Conservation (phyloP, 2,329 filamentous ascomycete genomes). For the Cercospora zeina region DNA sequence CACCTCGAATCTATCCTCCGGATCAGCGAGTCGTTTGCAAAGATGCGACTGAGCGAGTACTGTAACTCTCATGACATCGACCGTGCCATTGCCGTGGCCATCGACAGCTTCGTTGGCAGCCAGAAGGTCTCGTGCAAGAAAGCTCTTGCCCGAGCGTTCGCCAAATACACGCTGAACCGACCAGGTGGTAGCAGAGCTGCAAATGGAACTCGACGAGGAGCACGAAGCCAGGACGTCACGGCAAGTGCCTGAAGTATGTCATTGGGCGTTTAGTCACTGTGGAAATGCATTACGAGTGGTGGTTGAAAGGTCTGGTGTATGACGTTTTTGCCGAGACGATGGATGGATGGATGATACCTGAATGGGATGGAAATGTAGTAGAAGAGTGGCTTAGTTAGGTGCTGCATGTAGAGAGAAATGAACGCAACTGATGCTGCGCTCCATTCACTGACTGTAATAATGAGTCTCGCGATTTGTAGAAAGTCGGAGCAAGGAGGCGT, state of each 20-base stretch:
- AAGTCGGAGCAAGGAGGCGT: no score
- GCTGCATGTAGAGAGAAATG: background rate
- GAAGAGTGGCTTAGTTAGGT: background rate
- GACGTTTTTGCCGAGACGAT: background rate
- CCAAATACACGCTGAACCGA: conserved; percentile 70
- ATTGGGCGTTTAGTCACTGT: background rate
- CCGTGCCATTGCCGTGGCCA: conserved; percentile 92
- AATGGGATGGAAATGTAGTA: background rate
- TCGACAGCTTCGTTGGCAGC: conserved; percentile 92
- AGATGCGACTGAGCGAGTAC: conserved; percentile 97
- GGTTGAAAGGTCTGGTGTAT: background rate
- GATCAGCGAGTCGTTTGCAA: conserved; percentile 89
- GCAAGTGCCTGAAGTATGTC: conserved; percentile 26
- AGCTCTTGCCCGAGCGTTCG: conserved; percentile 87
- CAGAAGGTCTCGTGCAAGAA: conserved; percentile 99
- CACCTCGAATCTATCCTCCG: conserved; percentile 98
- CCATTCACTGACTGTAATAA: background rate
- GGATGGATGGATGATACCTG: background rate
- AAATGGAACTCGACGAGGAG: conserved; percentile 15
- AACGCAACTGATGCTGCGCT: background rate
- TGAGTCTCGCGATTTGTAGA: no score
- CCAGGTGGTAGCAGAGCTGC: conserved; percentile 45
- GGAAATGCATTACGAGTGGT: background rate
- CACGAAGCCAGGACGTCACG: conserved; percentile 25
- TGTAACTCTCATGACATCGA: conserved; percentile 89